Evolutionary conservation across 129 eudicot species (phyloP).

Genomic region (Logfia minima): DNA sequence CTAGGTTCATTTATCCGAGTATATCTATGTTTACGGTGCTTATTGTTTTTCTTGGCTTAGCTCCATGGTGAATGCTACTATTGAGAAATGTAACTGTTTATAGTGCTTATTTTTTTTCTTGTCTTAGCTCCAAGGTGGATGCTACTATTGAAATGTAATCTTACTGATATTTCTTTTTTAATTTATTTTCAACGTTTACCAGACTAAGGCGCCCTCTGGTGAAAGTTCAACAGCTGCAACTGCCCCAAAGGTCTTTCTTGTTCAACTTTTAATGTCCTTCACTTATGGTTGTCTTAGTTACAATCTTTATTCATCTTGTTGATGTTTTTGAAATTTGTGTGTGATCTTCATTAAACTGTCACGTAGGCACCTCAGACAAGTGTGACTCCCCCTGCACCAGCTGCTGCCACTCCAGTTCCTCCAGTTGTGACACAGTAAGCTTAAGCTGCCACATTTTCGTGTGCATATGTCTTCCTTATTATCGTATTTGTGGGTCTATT

Average conservation of each 20-base stretch:
- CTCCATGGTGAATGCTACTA: neutral
- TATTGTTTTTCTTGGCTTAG: conserved; percentile 1
- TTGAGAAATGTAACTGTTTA: neutral
- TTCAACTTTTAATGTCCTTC: neutral
- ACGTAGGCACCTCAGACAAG: conserved; percentile 66
- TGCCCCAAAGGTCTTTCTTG: conserved; percentile 53
- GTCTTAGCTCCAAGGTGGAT: neutral
- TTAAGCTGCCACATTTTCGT: conserved; percentile 9
- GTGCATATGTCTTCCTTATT: neutral
- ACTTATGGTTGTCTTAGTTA: conserved; percentile 1
- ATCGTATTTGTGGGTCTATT: neutral
- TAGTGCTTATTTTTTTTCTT: conserved; percentile 1
- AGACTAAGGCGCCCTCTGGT: conserved; percentile 69
- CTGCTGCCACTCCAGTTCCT: conserved; percentile 42
- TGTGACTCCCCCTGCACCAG: conserved; percentile 47
- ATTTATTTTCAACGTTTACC: neutral
- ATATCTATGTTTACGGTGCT: too few relatives aligned
- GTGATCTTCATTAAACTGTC: conserved; percentile 21
- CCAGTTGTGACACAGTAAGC: conserved; percentile 46
- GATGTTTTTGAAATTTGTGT: neutral
- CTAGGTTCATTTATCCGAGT: too few relatives aligned
- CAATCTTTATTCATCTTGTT: conserved; percentile 7
- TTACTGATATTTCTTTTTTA: neutral
- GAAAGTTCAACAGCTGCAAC: conserved; percentile 64
- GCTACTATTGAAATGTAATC: conserved; percentile 10